Base-by-base conservation (phyloP, 164 flowering plant species). In the Dillenia suffruticosa region DNA sequence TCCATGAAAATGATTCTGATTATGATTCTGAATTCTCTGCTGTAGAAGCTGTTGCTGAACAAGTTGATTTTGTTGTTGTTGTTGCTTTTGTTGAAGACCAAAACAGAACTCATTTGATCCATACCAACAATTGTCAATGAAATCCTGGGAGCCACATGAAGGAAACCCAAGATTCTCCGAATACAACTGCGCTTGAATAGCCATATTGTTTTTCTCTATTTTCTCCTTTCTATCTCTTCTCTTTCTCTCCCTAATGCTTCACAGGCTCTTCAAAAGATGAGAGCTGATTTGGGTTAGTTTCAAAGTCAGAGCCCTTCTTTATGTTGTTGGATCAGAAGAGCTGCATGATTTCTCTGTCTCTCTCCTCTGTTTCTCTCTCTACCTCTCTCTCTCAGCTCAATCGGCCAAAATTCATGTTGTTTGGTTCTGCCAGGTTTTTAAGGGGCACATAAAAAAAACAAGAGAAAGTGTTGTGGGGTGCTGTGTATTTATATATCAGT, bases 161-260 rank as follows among this genome's bases (percentile, higher is more conserved):
- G 70, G 62, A 54, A 78, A 70, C 32, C 63, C 82, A 40, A 64
- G 63, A 67, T 70, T 74, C 4, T 84, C 83, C 0, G 74, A 48
- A 63, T 61, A 72, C 52, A 74, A 48, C 58, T 81, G 87, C 12
- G 89, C 82, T 67, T 84, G 86, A 67, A 89, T 63, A 0, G 89
- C 91, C 95, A 88, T 85, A 32, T 32, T 32, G 32, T 26, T 32
- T 32, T 32, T 32, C 40, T 32, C 40, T 5, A 0, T 32, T 5
- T 5, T 32, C 6, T 32, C 40, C 6, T 5, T 5, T 32, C 40
- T 32, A 6, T 32, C 40, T 32, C 40, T 32, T 32, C 7, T 32
- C 40, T 32, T 32, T 32, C 40, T 7, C 5, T 32, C 7, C 40
- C 6, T 4, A 32, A 32, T 32, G 40, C 40, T 32, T 32, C 40